Conservation (phyloP, 345 rosid species). For the Nephelium lappaceum region DNA sequence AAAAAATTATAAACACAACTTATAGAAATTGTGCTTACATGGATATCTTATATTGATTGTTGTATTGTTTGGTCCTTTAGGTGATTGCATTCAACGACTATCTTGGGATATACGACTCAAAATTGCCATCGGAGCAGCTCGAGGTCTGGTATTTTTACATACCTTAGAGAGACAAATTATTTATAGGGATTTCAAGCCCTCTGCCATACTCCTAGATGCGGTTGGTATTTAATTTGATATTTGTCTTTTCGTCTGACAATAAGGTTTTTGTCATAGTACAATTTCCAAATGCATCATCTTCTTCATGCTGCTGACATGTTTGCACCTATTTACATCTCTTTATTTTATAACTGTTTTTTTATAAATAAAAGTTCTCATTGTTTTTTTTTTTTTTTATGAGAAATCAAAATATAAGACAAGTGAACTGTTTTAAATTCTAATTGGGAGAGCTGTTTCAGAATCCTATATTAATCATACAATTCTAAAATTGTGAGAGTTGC, state of each 20-base stretch:
- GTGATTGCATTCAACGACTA: slow-evolving; percentile 50
- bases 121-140: slow-evolving; percentile 74
- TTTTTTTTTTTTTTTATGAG: no score
- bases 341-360: no score
- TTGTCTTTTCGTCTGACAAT: not conserved
- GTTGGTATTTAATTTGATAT: slow-evolving; percentile 38
- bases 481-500: not conserved
- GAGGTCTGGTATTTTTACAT: slow-evolving; percentile 79
- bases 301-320: no score
- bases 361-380: no score
- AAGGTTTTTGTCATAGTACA: no score
- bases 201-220: slow-evolving; percentile 68
- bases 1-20: not conserved
- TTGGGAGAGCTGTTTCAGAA: no score
- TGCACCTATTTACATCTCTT: no score
- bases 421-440: no score
- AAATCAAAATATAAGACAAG: no score
- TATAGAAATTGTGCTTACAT: not conserved
- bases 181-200: slow-evolving; percentile 83
- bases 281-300: no score
- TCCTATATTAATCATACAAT: no score
- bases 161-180: slow-evolving; percentile 66
- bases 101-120: slow-evolving; percentile 78
- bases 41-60: not conserved
- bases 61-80: slow-evolving; percentile 28